Evolutionary conservation across 495 filamentous ascomycete genomes (phyloP).

Genomic region (Durotheca rogersii): DNA sequence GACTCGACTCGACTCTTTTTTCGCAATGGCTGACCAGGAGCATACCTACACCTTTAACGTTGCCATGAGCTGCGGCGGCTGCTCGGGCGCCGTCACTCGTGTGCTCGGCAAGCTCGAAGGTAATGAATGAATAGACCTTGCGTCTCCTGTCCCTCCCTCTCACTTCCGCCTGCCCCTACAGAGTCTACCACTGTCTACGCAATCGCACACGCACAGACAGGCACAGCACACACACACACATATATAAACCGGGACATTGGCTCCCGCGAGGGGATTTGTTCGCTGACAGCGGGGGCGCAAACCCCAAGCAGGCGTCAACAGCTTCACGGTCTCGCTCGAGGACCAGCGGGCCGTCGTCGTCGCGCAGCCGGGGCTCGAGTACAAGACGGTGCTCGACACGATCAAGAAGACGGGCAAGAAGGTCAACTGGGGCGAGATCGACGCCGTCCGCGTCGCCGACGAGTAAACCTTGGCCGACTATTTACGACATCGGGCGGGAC

Average conservation of each 20-base stretch:
- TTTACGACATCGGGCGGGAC: no score
- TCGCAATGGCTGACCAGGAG: conserved; percentile 47
- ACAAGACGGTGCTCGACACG: conserved; percentile 77
- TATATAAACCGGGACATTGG: no score
- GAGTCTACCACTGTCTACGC: no score
- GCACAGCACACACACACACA: no score
- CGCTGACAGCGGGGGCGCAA: conserved; percentile 2
- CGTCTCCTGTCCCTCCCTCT: conserved; percentile 1
- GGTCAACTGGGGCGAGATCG: conserved; percentile 70
- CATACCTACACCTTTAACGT: conserved; percentile 69
- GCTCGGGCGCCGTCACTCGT: conserved; percentile 70
- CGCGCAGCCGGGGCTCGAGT: conserved; percentile 62
- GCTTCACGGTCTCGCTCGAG: conserved; percentile 83
- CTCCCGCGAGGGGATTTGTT: no score
- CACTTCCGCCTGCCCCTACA: no score
- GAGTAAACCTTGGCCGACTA: conserved; percentile 20
- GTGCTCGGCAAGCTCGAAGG: conserved; percentile 95
- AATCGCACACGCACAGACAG: no score
- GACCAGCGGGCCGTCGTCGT: conserved; percentile 73
- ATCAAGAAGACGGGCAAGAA: conserved; percentile 97
- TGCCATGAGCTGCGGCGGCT: conserved; percentile 65
- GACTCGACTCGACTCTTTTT: neutral
- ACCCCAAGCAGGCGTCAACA: conserved; percentile 77
- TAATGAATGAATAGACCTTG: no score
- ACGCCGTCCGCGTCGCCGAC: conserved; percentile 45